A percentile compares a stretch with the other conserved stretches of the same genome.
Evolutionary conservation across 139 green algal species (phyloP).

Genomic region (Chlamydomonas sphaeroides): DNA sequence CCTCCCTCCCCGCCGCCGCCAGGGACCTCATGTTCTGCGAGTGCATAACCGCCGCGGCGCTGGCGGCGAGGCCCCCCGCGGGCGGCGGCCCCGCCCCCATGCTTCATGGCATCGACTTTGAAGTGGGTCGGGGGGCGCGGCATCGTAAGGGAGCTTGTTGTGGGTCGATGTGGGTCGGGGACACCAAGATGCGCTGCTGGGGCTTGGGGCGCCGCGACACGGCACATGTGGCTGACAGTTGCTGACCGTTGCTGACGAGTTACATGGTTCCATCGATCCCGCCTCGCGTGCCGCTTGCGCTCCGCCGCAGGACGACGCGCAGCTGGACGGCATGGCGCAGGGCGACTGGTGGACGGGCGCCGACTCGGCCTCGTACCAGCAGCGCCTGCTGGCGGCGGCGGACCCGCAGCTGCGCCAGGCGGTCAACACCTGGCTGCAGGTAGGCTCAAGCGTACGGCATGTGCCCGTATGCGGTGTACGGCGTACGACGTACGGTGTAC

Average conservation of each 20-base stretch:
- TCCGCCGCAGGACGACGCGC: not conserved
- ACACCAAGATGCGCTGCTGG: no score
- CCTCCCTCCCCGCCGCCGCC: no score
- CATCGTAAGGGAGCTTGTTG: not conserved
- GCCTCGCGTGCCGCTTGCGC: no score
- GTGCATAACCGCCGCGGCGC: not conserved
- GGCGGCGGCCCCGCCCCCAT: not conserved
- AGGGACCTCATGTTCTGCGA: slow-evolving; percentile 28
- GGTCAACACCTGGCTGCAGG: slow-evolving; percentile 39
- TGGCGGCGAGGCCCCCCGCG: not conserved
- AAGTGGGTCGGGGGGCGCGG: slow-evolving; percentile 4
- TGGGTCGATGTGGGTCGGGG: not conserved
- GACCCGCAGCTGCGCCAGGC: slow-evolving; percentile 17
- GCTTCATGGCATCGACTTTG: slow-evolving; percentile 22
- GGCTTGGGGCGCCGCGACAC: no score
- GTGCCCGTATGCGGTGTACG: no score
- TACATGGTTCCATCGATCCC: no score
- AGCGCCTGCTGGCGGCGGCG: slow-evolving; percentile 18
- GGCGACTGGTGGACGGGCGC: slow-evolving; percentile 4
- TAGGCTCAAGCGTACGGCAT: no score
- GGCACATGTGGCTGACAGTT: no score
- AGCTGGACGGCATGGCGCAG: not conserved
- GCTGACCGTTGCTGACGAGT: no score
- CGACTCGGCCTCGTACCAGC: not conserved
- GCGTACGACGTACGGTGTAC: no score